phyloP scores from a whole-genome alignment of 2,329 filamentous ascomycete species.

The Arthrobotrys conoides region DNA sequence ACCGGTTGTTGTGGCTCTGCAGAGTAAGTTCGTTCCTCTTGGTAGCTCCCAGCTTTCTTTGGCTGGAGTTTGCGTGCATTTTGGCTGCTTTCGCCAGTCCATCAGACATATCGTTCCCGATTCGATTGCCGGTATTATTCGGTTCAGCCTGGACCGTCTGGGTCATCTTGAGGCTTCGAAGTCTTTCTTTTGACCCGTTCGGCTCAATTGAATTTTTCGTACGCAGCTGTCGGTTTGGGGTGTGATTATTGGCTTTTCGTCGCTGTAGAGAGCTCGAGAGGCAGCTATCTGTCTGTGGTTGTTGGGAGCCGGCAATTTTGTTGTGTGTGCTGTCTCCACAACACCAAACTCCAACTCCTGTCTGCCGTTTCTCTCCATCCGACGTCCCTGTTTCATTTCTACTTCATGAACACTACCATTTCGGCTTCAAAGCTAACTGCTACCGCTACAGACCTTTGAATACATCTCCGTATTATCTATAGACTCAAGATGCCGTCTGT shows the following conservation, averaged over 20 bases:
- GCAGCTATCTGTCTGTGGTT: constrained; percentile 19
- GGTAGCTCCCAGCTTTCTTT: constrained; percentile 21
- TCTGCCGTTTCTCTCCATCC: constrained; percentile 67
- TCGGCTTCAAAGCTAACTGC: constrained; percentile 21
- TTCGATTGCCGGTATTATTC: constrained; percentile 23
- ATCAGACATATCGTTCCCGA: constrained; percentile 24
- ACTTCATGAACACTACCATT: constrained; percentile 11
- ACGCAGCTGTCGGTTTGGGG: neutral
- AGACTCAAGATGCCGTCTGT: constrained; percentile 52
- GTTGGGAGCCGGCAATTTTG: constrained; percentile 47
- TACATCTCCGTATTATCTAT: neutral
- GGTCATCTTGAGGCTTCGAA: neutral
- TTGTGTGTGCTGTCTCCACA: constrained; percentile 51
- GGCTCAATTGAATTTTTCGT: constrained; percentile 2
- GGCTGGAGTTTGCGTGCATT: constrained; percentile 48
- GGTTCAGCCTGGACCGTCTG: constrained; percentile 4
- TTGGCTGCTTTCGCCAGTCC: constrained; percentile 44
- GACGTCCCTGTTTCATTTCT: constrained; percentile 10
- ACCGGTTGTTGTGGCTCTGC: constrained; percentile 23
- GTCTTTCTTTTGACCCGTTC: neutral
- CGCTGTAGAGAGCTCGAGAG: neutral
- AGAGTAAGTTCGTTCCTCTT: constrained; percentile 35
- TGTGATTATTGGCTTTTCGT: too few species aligned
- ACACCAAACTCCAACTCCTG: constrained; percentile 69
- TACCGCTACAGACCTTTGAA: constrained; percentile 27